A percentile compares a stretch with the other conserved stretches of the same genome.
phyloP scores from a whole-genome alignment of 495 filamentous ascomycete species.

The Hyaloscypha bicolor region DNA sequence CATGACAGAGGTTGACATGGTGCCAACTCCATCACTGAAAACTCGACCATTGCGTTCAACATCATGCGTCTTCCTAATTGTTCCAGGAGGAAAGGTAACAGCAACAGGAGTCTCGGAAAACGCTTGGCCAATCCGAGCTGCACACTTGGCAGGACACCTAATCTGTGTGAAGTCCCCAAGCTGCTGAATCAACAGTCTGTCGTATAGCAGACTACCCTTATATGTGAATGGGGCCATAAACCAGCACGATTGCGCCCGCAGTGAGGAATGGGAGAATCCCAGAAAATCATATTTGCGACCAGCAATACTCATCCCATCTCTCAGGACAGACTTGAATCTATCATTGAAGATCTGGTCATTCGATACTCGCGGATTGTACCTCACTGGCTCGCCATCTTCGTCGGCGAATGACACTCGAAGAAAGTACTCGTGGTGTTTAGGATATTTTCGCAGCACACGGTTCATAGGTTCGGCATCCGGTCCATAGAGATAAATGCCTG shows the following conservation, averaged over 20 bases:
- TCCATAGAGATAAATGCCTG: slow-evolving; percentile 66
- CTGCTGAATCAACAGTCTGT: slow-evolving; percentile 53
- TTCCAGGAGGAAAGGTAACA: slow-evolving; percentile 41
- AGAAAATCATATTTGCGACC: slow-evolving; percentile 68
- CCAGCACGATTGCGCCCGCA: slow-evolving; percentile 69
- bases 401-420: slow-evolving; percentile 71
- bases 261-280: slow-evolving; percentile 79
- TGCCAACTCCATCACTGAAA: slow-evolving; percentile 81
- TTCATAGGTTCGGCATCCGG: slow-evolving; percentile 72
- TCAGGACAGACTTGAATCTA: slow-evolving; percentile 60
- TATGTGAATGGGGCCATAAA: slow-evolving; percentile 70
- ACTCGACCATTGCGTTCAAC: slow-evolving; percentile 46
- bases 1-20: slow-evolving; percentile 59
- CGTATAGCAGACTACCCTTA: slow-evolving; percentile 41
- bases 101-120: slow-evolving; percentile 74
- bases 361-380: slow-evolving; percentile 54
- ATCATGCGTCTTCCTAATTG: slow-evolving; percentile 46
- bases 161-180: slow-evolving; percentile 70
- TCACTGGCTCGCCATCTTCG: slow-evolving; percentile 66
- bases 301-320: slow-evolving; percentile 58
- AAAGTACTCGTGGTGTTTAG: slow-evolving; percentile 63
- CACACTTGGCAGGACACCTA: slow-evolving; percentile 68
- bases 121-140: slow-evolving; percentile 79
- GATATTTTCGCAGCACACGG: slow-evolving; percentile 70
- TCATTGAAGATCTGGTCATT: slow-evolving; percentile 47